Base-by-base conservation (phyloP, 176 grass and related monocot species). In the Triticum turgidum region DNA sequence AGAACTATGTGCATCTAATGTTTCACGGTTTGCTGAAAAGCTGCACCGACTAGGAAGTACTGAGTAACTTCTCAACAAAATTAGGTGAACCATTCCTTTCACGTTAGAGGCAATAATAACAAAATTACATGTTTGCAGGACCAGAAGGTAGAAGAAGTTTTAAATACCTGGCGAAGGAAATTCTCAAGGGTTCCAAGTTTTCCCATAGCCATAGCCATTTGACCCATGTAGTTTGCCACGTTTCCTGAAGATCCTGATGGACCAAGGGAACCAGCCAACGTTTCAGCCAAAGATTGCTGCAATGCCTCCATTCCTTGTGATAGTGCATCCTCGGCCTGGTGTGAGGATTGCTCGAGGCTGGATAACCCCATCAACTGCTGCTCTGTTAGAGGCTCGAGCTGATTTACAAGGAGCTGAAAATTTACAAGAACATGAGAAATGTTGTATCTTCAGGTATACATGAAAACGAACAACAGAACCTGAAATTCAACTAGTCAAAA, bases 141-240 rank as follows among this genome's bases (percentile, higher is more conserved):
- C 33, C 61, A 69, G 7, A 37, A 54, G 20, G 7, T 67, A 74
- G 44, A 37, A 8, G 14, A 52, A 65, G 33, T 86, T 84, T 27
- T 3, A 62, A 79, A 29, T 89, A 95, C 96, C 96, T 98, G 93
- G 13, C 93, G 89, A 80, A 98, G 93, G 89, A 98, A 98, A 86
- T 94, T 98, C 67, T 98, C 95, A 0, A 98, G 89, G n/a, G 93
- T 98, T 29, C 95, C 95, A 37, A 98, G 95, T 89, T 98, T 95
- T 15, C 95, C 95, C 95, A 98, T 98, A 75, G 95, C 93, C 95
- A 98, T 98, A 85, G 95, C 95, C 95, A 98, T 98, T 89, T 98
- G 95, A 58, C 95, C 95, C 95, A 98, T 98, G 84, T 98, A 98
- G 78, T 98, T 98, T 73, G 95, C 95, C 42, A 98, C 95, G 9